Percentiles rank a stretch among this genome's conserved stretches.
Conservation (phyloP, 371 early-diverging fungal species). For the Haplosporangium sp. region DNA sequence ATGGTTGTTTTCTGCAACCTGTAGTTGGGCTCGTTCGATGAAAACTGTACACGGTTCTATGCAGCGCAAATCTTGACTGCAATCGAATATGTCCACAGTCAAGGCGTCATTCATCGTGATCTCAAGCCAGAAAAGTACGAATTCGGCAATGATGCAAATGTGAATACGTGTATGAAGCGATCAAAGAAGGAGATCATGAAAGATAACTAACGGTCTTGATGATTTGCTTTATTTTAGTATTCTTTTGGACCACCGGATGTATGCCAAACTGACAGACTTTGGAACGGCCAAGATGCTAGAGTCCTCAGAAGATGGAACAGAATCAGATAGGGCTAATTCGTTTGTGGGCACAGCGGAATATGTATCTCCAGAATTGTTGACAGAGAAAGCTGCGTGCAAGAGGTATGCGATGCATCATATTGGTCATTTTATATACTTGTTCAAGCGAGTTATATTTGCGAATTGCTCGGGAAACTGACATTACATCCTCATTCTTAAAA, state of each 20-base stretch:
- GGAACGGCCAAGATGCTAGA: constrained; percentile 93
- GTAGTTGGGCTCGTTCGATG: constrained; percentile 78
- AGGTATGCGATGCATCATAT: constrained; percentile 55
- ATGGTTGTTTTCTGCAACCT: neutral
- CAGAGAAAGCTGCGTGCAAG: constrained; percentile 80
- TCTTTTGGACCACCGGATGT: constrained; percentile 82
- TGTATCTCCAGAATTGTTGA: constrained; percentile 96
- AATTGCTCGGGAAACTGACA: no score
- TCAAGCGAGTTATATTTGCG: neutral
- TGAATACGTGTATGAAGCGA: neutral
- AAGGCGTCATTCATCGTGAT: constrained; percentile 90
- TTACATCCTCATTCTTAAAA: neutral
- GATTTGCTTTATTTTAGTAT: constrained; percentile 62
- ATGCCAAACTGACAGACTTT: constrained; percentile 96
- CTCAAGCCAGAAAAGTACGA: constrained; percentile 89
- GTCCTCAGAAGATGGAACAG: constrained; percentile 50
- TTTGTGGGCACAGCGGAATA: constrained; percentile 98
- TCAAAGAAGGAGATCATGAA: neutral
- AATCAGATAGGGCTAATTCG: constrained; percentile 74
- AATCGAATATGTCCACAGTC: constrained; percentile 85
- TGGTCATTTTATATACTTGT: neutral
- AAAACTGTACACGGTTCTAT: constrained; percentile 82
- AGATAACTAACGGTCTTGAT: neutral
- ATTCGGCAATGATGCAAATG: neutral
- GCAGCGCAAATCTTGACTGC: constrained; percentile 89